Conservation (phyloP, 257 asterid genomes). For the Solanum pinnatisectum region DNA sequence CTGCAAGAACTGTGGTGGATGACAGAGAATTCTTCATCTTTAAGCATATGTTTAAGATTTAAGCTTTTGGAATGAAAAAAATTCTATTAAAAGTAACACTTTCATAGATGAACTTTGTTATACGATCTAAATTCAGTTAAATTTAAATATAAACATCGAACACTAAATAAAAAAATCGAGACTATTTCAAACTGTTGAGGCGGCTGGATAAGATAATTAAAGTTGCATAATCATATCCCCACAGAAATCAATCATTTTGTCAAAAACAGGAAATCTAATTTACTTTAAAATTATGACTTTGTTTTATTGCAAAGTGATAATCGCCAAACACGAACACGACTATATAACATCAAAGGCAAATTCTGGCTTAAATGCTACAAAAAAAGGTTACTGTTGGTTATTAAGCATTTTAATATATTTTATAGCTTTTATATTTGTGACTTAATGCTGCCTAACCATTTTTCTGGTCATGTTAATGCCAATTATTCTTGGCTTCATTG, state of each 20-base stretch:
- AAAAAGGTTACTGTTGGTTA: no score
- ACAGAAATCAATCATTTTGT: not conserved
- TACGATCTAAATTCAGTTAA: not conserved
- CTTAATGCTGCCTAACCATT: no score
- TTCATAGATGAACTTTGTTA: not conserved
- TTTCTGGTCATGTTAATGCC: no score
- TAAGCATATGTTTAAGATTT: no score
- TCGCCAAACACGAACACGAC: not conserved
- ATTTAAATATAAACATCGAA: not conserved
- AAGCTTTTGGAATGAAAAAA: not conserved
- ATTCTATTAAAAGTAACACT: rapidly evolving
- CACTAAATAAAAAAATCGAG: no score
- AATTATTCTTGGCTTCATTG: no score
- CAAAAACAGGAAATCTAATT: not conserved
- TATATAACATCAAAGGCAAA: not conserved
- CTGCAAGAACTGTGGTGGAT: rapidly evolving
- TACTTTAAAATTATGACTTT: not conserved
- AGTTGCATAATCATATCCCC: not conserved
- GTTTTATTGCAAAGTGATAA: not conserved
- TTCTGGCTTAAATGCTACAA: not conserved
- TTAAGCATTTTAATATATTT: no score
- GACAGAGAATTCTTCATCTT: no score
- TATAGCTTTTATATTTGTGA: no score
- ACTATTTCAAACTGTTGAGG: not conserved
- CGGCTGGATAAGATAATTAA: not conserved